phyloP scores from a whole-genome alignment of 108 stramenopile species.

The Pelagomonas calceolata region DNA sequence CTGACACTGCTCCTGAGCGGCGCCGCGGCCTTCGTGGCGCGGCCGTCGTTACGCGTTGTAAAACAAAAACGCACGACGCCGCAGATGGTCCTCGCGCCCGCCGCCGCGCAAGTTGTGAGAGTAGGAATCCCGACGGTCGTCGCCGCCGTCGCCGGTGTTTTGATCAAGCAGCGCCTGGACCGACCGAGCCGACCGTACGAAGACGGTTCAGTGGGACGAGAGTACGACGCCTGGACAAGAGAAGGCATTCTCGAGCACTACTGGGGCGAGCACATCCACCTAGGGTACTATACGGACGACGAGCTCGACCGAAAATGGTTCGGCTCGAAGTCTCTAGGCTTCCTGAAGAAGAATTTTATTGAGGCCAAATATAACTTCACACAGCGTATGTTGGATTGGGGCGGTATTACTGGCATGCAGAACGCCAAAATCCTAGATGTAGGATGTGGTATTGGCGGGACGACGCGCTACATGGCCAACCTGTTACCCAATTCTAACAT shows the following conservation, averaged over 20 bases:
- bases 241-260: slow-evolving; percentile 94
- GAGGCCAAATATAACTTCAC: slow-evolving; percentile 91
- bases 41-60: too few species aligned
- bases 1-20: too few species aligned
- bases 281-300: slow-evolving; percentile 76
- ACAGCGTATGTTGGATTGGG: slow-evolving; percentile 92
- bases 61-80: too few species aligned
- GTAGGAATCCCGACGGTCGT: not conserved
- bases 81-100: too few species aligned
- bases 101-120: too few species aligned
- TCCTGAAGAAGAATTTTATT: slow-evolving; percentile 74
- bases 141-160: slow-evolving; percentile 39
- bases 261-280: slow-evolving; percentile 97
- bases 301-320: slow-evolving; percentile 40
- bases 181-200: slow-evolving; percentile 63
- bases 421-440: slow-evolving; percentile 71
- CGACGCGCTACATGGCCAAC: slow-evolving; percentile 78
- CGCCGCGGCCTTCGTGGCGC: too few species aligned
- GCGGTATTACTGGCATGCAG: slow-evolving; percentile 39
- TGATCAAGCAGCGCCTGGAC: slow-evolving; percentile 54
- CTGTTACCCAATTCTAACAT: slow-evolving; percentile 58
- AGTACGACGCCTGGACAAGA: slow-evolving; percentile 83
- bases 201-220: slow-evolving; percentile 57
- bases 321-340: too few species aligned
- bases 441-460: slow-evolving; percentile 93